Conservation (phyloP, 345 rosid species). For the Eucalyptus erythrocorys region DNA sequence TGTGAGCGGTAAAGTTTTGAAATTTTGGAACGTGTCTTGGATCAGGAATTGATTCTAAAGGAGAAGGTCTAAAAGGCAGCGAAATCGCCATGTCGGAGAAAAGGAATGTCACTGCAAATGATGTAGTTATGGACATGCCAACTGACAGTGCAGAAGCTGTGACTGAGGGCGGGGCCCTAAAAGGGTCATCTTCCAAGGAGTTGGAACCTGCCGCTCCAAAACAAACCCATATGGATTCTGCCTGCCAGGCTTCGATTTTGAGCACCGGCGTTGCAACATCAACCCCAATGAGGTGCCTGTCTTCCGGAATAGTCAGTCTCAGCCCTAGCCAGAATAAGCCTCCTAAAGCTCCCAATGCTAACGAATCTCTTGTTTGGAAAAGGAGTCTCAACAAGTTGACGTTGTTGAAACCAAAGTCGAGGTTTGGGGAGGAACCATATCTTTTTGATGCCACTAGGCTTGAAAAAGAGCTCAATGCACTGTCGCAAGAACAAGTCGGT, state of each 20-base stretch:
- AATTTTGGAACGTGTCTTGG: background rate
- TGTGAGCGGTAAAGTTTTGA: background rate
- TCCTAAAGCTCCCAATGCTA: conserved; percentile 23
- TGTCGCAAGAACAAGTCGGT: conserved; percentile 18
- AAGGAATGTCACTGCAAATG: conserved; percentile 17
- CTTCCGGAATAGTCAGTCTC: conserved; percentile 39
- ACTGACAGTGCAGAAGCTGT: conserved; percentile 10
- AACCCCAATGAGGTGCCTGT: conserved; percentile 8
- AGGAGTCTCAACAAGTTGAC: no score
- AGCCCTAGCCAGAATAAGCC: conserved; percentile 40
- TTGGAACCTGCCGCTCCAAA: background rate
- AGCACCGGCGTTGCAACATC: conserved; percentile 15
- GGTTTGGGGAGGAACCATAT: conserved; percentile 57
- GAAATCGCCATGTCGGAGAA: conserved; percentile 30
- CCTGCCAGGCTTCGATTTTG: background rate
- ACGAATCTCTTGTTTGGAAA: no score
- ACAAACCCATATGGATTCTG: background rate
- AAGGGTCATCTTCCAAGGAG: conserved; percentile 5
- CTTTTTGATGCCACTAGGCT: conserved; percentile 12
- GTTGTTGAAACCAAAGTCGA: conserved; percentile 64
- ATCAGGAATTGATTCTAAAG: background rate
- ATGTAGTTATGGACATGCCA: conserved; percentile 44
- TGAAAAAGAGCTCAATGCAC: conserved; percentile 22
- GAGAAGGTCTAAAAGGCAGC: background rate
- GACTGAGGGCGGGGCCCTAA: background rate